These are phyloP conservation scores for Balamuthia mandrillaris DNA, from an alignment of 208 protist species.

Conservation along the genomic window DNA sequence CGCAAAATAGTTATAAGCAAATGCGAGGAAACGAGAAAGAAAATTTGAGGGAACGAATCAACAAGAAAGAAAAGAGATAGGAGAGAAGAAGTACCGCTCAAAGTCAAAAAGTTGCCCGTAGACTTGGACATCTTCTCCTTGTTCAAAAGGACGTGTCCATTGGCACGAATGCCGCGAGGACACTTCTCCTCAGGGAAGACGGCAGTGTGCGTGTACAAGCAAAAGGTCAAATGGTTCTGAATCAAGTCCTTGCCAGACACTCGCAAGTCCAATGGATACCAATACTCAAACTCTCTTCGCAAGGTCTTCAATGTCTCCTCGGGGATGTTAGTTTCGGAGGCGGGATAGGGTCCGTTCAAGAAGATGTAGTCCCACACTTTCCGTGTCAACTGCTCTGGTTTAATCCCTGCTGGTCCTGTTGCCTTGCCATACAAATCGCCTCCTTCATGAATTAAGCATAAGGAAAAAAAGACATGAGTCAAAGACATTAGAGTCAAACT, in stretches of 20 bases:
- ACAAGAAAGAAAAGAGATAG: constrained; percentile 78
- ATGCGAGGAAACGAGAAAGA: constrained; percentile 11
- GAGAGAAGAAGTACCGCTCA: constrained; percentile 55
- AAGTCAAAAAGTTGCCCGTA: constrained; percentile 98
- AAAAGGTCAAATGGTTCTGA: constrained; percentile 99
- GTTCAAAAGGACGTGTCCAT: constrained; percentile 98
- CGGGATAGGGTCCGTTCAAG: constrained; percentile 73
- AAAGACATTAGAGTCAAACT: constrained; percentile 23
- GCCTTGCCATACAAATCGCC: constrained; percentile 57
- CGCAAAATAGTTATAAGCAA: no score
- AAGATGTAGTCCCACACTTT: constrained; percentile 93
- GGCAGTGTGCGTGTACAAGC: constrained; percentile 99
- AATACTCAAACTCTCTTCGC: constrained; percentile 95
- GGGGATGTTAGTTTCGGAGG: constrained; percentile 61
- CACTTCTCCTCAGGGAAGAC: constrained; percentile 85
- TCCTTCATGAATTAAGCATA: not conserved
- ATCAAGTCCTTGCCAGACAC: constrained; percentile 99
- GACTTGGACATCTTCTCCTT: constrained; percentile 99
- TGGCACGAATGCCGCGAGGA: constrained; percentile 93
- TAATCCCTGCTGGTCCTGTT: constrained; percentile 80
- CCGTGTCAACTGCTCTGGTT: constrained; percentile 86
- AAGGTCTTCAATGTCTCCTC: constrained; percentile 74
- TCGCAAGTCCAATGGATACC: constrained; percentile 95
- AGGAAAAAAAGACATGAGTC: not conserved
- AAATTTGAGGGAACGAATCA: not conserved